Percentiles rank a stretch among this genome's conserved stretches.
These are phyloP conservation scores for Xylaria sp. DNA, from an alignment of 2,329 filamentous ascomycete species.

Conservation along the genomic window DNA sequence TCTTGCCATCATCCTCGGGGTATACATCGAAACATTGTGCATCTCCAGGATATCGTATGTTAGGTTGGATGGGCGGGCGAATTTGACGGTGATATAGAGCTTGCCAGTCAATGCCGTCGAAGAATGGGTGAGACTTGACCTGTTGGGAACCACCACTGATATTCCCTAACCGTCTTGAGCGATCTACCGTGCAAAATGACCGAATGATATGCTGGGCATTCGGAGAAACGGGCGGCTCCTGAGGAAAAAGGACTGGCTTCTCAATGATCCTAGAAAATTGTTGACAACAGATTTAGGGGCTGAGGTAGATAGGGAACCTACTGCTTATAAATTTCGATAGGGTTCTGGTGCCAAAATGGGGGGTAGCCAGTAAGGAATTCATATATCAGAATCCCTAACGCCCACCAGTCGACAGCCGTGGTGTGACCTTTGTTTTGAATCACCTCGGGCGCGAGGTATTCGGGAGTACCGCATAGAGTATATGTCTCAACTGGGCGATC, in stretches of 20 bases:
- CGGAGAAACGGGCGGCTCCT: conserved; percentile 71
- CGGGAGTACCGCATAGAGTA: conserved; percentile 84
- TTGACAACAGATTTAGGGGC: conserved; percentile 36
- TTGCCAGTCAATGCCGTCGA: conserved; percentile 78
- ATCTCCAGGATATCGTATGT: conserved; percentile 77
- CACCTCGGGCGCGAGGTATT: conserved; percentile 86
- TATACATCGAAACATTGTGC: conserved; percentile 86
- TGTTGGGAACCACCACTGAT: conserved; percentile 77
- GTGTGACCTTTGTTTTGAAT: conserved; percentile 84
- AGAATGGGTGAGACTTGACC: conserved; percentile 83
- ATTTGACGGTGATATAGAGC: conserved; percentile 72
- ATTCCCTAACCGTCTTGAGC: conserved; percentile 81
- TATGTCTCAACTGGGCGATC: conserved; percentile 75
- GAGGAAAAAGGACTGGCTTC: conserved; percentile 79
- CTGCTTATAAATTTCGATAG: conserved; percentile 88
- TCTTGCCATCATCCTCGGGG: conserved; percentile 76
- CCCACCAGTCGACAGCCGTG: conserved; percentile 88
- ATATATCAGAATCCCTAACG: conserved; percentile 83
- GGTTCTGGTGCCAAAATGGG: conserved; percentile 88
- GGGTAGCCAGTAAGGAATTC: conserved; percentile 88
- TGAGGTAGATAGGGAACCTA: conserved; percentile 52
- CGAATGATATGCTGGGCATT: conserved; percentile 80
- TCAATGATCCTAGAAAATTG: conserved; percentile 73
- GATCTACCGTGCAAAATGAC: conserved; percentile 81
- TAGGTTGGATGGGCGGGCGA: conserved; percentile 79